Evolutionary conservation across 2,329 filamentous ascomycete genomes (phyloP).

Genomic region (Fusarium sp.): DNA sequence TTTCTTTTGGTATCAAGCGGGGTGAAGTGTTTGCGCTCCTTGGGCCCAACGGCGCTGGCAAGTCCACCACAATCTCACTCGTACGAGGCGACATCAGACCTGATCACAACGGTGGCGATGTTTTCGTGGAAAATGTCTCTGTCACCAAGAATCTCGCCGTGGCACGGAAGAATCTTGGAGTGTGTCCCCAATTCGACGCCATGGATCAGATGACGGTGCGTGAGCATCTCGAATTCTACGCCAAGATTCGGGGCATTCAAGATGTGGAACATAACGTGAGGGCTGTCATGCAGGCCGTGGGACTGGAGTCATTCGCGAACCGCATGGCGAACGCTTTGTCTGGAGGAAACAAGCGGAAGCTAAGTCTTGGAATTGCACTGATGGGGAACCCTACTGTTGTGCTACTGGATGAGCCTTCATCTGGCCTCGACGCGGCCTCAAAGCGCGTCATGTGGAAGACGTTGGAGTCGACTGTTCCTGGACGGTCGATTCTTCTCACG

Average conservation of each 20-base stretch:
- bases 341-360: slow-evolving; percentile 93
- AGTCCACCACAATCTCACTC: slow-evolving; percentile 88
- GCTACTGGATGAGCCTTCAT: slow-evolving; percentile 88
- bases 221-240: slow-evolving; percentile 91
- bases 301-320: slow-evolving; percentile 75
- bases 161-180: slow-evolving; percentile 84
- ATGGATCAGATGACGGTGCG: slow-evolving; percentile 91
- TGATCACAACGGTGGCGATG: slow-evolving; percentile 76
- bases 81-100: slow-evolving; percentile 90
- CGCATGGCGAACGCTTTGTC: slow-evolving; percentile 84
- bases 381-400: slow-evolving; percentile 93
- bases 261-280: slow-evolving; percentile 82
- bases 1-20: slow-evolving; percentile 83
- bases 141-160: slow-evolving; percentile 78
- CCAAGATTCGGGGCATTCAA: slow-evolving; percentile 81
- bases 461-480: slow-evolving; percentile 76
- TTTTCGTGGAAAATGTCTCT: slow-evolving; percentile 82
- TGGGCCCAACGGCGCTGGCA: slow-evolving; percentile 91
- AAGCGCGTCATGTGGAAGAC: slow-evolving; percentile 96
- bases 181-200: slow-evolving; percentile 89
- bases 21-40: slow-evolving; percentile 90
- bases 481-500: slow-evolving; percentile 86
- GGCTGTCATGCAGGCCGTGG: slow-evolving; percentile 84
- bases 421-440: slow-evolving; percentile 88
- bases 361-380: slow-evolving; percentile 87